Conservation (phyloP, 805 yeast species). For the Babjeviella inositovora region DNA sequence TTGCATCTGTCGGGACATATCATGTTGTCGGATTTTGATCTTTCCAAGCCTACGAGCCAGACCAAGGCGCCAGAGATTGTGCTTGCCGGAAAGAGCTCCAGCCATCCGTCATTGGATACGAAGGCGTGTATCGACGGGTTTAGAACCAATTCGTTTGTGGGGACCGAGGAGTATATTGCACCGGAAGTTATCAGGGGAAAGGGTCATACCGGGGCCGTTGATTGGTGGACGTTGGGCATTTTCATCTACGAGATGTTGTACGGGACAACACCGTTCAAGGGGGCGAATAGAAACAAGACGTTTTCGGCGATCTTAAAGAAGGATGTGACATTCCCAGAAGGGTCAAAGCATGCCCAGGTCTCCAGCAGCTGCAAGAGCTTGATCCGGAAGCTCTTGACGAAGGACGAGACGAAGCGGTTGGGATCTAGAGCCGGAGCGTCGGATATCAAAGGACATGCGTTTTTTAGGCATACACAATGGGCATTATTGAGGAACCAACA, state of each 20-base stretch:
- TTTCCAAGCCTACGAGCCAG: constrained; percentile 75
- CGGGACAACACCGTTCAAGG: constrained; percentile 95
- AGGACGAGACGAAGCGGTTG: constrained; percentile 76
- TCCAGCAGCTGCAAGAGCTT: constrained; percentile 67
- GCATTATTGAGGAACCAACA: constrained; percentile 82
- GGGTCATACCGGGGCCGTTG: constrained; percentile 96
- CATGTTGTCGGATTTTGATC: constrained; percentile 92
- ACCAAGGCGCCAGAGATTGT: constrained; percentile 65
- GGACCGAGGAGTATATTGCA: constrained; percentile 97
- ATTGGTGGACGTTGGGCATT: constrained; percentile 99
- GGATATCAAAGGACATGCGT: constrained; percentile 81
- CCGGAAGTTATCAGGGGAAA: constrained; percentile 96
- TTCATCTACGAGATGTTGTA: constrained; percentile 86
- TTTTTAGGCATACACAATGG: constrained; percentile 90
- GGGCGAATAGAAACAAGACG: constrained; percentile 74
- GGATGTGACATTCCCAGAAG: constrained; percentile 70
- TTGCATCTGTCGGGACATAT: constrained; percentile 96
- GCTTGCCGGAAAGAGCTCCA: constrained; percentile 9
- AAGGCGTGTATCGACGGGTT: constrained; percentile 92
- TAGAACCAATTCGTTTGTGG: constrained; percentile 94
- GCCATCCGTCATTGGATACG: constrained; percentile 65
- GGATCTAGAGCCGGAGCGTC: constrained; percentile 94
- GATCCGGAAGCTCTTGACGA: constrained; percentile 67
- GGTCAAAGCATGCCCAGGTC: constrained; percentile 28
- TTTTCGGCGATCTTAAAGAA: constrained; percentile 75